A percentile compares a stretch with the other conserved stretches of the same genome.
Evolutionary conservation across 1,139 yeast species (phyloP).

Genomic region (Kodamaea ohmeri): DNA sequence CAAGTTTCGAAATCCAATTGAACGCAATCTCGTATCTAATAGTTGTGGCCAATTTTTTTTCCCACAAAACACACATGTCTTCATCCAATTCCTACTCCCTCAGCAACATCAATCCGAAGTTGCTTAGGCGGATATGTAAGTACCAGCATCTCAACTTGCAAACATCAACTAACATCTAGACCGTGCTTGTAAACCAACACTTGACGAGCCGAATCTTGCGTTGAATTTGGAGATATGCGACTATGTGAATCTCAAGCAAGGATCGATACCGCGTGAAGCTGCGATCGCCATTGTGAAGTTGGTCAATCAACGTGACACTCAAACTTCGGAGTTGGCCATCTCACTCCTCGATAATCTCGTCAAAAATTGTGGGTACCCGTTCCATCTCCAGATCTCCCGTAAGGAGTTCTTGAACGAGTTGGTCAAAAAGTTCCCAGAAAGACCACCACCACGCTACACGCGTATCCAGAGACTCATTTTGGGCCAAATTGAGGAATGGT

Average conservation of each 20-base stretch:
- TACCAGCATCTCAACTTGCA: constrained; percentile 12
- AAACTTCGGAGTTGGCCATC: constrained; percentile 61
- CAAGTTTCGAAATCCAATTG: too few relatives aligned
- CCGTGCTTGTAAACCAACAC: constrained; percentile 84
- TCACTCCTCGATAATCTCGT: constrained; percentile 80
- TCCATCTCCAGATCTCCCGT: constrained; percentile 90
- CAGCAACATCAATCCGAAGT: constrained; percentile 53
- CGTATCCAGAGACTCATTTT: constrained; percentile 80
- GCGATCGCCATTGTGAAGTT: constrained; percentile 85
- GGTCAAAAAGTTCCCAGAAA: constrained; percentile 90
- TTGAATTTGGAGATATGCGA: constrained; percentile 92
- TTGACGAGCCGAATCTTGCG: constrained; percentile 84
- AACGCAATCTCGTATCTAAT: too few relatives aligned
- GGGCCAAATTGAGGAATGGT: constrained; percentile 96
- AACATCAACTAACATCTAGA: constrained; percentile 32
- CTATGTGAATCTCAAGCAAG: constrained; percentile 88
- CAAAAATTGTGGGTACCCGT: constrained; percentile 96
- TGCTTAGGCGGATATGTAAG: constrained; percentile 64
- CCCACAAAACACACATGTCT: constrained; percentile 13
- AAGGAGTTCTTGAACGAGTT: constrained; percentile 92
- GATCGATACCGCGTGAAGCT: constrained; percentile 88
- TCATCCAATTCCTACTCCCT: constrained; percentile 41
- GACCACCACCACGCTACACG: constrained; percentile 85
- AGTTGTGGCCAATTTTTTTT: constrained; percentile 1
- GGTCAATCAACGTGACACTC: constrained; percentile 80